Evolutionary conservation across 2,329 filamentous ascomycete species (phyloP), one percentile per base, ranked within the genome.

Genomic region (Dryadomyces quercivorus): DNA sequence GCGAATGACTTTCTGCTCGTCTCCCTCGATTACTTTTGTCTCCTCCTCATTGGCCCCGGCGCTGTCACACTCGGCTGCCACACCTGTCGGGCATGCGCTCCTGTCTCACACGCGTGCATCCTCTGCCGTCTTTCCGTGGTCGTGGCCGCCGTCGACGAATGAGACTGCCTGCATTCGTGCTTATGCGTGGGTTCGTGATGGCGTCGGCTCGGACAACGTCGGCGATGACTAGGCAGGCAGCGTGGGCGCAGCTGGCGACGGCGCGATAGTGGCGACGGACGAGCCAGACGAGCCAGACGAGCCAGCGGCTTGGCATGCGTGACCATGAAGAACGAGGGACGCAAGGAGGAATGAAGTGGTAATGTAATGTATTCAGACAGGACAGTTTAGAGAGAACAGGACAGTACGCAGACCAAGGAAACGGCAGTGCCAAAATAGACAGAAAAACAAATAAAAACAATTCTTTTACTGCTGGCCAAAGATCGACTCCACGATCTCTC

Each of bases 401-500:
- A n/a, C n/a, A n/a, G n/a, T n/a, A n/a, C n/a, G n/a, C n/a, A 42
- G 16, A 42, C 38, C 5, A 42, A 42, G 3, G n/a, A n/a, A 42
- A n/a, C 10, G 38, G 3, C 4, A 42, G 38, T 42, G 5, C 38
- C 3, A 6, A 42, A 42, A 15, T 6, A 15, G 12, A 31, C 26
- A 4, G 8, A 31, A 8, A 31, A 21, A 36, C 15, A 49, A 8
- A 8, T 18, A 31, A 48, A 22, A 48, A 15, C n/a, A 13, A 46
- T 46, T 15, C 5, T 52, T 9, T 12, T 36, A 10, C 42, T 46
- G 31, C 34, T 16, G 4, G 31, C 73, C 78, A 67, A 93, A 93
- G 57, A 93, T 84, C 40, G 82, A 85, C 57, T 83, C 69, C 18
- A 92, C 85, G 65, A 93, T 82, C 70, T 93, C 86, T 26, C 86